Base-by-base conservation (phyloP, 169 alveolate genomes). In the Eimeria maxima region DNA sequence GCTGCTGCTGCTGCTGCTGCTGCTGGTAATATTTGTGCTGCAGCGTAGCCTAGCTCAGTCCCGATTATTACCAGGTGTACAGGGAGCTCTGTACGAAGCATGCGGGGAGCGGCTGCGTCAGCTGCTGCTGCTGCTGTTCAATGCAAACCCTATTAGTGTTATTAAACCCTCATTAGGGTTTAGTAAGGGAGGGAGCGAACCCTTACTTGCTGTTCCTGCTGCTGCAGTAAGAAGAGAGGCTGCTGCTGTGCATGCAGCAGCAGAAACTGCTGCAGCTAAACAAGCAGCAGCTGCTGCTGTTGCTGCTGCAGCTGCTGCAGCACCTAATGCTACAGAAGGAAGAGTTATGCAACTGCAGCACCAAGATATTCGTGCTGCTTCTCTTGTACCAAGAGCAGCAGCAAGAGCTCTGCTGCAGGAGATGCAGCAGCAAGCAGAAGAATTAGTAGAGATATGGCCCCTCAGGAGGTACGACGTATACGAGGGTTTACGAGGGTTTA, bases 361-460 rank as follows among this genome's bases (percentile, higher is more conserved):
- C 18, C 57, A 18, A 78, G 88, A 78, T 65, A 4, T 78, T 8
- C 14, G 38, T 4, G 63, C 33, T 10, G 88, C 88, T 18, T 50
- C 88, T 4, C 57, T 78, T 42, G 88, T 78, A 11, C 7, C 88
- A 4, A 29, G 65, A 45, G 88, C 24, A 45, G 88, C 88, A 44
- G 88, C 88, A 38, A 29, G 63, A 10, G 88, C 88, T 2, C 20
- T 78, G 57, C 65, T 78, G 65, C 88, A 78, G 65, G 88, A 78
- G 65, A 78, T 78, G 88, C 88, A 78, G 63, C 57, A 78, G 57
- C 88, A 78, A 27, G 88, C 88, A 13, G 88, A 78, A 16, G 88
- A 78, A 16, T 7, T 78, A 29, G 38, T 78, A 24, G 88, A 78
- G 65, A 38, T 78, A 7, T 78, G 88, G 88, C 88, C 88, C 33